Evolutionary conservation across 2,329 filamentous ascomycete species (phyloP).

Genomic region (Paramyrothecium roridum): DNA sequence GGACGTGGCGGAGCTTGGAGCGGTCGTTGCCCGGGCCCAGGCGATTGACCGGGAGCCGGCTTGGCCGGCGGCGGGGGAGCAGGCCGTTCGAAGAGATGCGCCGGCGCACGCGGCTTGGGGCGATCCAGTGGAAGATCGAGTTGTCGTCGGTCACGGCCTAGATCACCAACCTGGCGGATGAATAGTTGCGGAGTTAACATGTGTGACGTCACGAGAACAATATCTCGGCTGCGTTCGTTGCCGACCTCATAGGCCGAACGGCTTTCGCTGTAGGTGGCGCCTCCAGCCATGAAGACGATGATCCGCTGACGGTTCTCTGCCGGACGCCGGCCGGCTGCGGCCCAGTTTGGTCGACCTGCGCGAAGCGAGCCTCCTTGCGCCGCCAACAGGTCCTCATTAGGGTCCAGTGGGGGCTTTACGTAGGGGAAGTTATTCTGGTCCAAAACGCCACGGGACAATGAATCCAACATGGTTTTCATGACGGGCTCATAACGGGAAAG

Average conservation of each 20-base stretch:
- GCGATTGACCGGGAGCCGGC: conserved; percentile 7
- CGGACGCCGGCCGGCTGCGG: conserved; percentile 71
- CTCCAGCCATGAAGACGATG: conserved; percentile 92
- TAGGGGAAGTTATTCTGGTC: conserved; percentile 69
- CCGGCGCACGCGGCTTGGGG: conserved; percentile 77
- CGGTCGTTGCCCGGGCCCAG: conserved; percentile 7
- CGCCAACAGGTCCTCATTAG: conserved; percentile 54
- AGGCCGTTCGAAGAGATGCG: conserved; percentile 78
- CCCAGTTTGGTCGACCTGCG: conserved; percentile 93
- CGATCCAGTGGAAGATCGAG: conserved; percentile 80
- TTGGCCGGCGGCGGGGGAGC: conserved; percentile 43
- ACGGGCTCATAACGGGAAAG: conserved; percentile 85
- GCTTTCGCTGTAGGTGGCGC: conserved; percentile 89
- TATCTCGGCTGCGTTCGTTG: conserved; percentile 67
- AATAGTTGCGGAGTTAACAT: conserved; percentile 88
- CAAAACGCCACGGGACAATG: conserved; percentile 63
- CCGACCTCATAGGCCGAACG: conserved; percentile 87
- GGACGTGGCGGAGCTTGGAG: conserved; percentile 4
- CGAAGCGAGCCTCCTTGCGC: conserved; percentile 72
- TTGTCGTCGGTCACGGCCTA: conserved; percentile 70
- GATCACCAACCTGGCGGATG: conserved; percentile 75
- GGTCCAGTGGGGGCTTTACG: conserved; percentile 65
- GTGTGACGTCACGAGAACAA: conserved; percentile 87
- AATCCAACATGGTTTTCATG: conserved; percentile 79
- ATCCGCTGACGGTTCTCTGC: conserved; percentile 82